Base-by-base conservation (phyloP, 2,329 filamentous ascomycete genomes). In the Fusarium anguioides region DNA sequence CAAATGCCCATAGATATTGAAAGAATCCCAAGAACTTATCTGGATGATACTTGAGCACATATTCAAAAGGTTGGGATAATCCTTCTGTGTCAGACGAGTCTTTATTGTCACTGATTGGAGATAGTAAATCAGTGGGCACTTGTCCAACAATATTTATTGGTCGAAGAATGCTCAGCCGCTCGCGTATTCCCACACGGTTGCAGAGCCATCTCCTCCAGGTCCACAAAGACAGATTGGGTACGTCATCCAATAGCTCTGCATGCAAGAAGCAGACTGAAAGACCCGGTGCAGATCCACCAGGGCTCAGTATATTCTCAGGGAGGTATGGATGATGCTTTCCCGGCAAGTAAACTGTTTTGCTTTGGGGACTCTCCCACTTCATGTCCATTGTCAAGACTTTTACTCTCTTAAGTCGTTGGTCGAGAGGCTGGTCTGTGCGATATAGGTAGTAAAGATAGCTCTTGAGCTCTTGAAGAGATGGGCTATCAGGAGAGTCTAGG, bases 181-280 rank as follows among this genome's bases (percentile, higher is more conserved):
- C 51, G 0, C 57, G 57, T 31, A 68, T 15, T 8, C 57, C 53
- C 8, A 62, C 26, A 20, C 6, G 45, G 27, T 60, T 50, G 21
- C 33, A 62, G 15, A 68, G 57, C 64, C 64, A 68, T 17, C 8
- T 47, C 23, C 51, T 37, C 61, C 61, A 68, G 12, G 11, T 15
- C n/a, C 50, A 24, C 39, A 53, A 33, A 53, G 52, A 26, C 20
- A 15, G 44, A 15, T n/a, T n/a, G n/a, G 17, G 60, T 8, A 14
- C 20, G 21, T 35, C 3, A 2, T 42, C 12, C 46, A 62, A 47
- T 12, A 39, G 2, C 9, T 3, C 17, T 14, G 37, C 14, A 18
- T 54, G 9, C 18, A 68, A 24, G 20, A 61, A 59, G 3, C 15
- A 2, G 3, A 36, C 33, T 18, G 53, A 24, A 3, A 59, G 18